A percentile compares a stretch with the other conserved stretches of the same genome.
Conservation (phyloP, 225 moss, liverwort and hornwort species). For the Polytrichum formosum region DNA sequence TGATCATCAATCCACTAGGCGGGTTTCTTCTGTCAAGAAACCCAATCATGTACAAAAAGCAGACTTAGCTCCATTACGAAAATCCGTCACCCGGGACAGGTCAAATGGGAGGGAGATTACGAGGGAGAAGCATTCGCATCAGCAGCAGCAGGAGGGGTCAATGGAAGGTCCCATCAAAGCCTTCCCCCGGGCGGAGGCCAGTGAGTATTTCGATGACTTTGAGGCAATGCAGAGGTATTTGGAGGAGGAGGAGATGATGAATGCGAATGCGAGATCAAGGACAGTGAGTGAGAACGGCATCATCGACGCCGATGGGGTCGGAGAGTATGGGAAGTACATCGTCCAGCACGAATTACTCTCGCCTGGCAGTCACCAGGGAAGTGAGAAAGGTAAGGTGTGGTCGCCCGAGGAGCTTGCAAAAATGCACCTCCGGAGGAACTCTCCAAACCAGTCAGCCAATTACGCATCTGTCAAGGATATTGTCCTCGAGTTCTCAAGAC, state of each 20-base stretch:
- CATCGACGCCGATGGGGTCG: background rate
- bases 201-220: conserved; percentile 4
- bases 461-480: conserved; percentile 21
- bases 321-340: background rate
- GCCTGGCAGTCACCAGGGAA: background rate
- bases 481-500: conserved; percentile 12
- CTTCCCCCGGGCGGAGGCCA: conserved; percentile 6
- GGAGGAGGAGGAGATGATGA: conserved; percentile 6
- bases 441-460: background rate
- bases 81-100: background rate
- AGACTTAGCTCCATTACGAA: background rate
- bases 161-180: conserved; percentile 4
- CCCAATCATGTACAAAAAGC: conserved; percentile 1
- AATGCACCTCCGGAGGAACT: conserved; percentile 3
- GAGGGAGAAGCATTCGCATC: background rate
- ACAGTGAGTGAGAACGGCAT: background rate
- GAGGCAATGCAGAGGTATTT: conserved; percentile 5
- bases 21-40: conserved; percentile 10
- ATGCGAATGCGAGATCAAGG: conserved; percentile 1
- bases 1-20: conserved; percentile 9
- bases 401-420: conserved; percentile 9
- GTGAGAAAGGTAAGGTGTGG: conserved; percentile 8
- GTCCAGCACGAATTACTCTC: background rate
- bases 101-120: too few relatives aligned
- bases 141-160: too few relatives aligned